Evolutionary conservation across 306 rosid species (phyloP).

Genomic region (Trifolium dubium): DNA sequence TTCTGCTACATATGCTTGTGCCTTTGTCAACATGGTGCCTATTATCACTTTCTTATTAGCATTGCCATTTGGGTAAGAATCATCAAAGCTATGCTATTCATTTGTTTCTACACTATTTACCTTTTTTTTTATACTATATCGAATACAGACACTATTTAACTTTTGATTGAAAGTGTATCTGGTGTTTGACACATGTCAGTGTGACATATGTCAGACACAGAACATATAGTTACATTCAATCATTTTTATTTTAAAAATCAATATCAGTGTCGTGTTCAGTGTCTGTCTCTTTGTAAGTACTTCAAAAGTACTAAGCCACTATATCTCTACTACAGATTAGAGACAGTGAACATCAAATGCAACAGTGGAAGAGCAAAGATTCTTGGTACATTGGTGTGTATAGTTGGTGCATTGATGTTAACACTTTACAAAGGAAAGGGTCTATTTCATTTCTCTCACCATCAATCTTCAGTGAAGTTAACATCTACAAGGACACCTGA

Average conservation of each 20-base stretch:
- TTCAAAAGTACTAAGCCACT: background rate
- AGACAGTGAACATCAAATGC: constrained; percentile 71
- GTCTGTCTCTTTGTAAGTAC: background rate
- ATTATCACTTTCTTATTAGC: constrained; percentile 78
- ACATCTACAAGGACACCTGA: constrained; percentile 40
- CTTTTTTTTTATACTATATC: background rate
- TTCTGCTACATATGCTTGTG: constrained; percentile 88
- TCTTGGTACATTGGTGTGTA: constrained; percentile 70
- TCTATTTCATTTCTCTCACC: constrained; percentile 47
- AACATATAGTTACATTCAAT: background rate
- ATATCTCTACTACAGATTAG: constrained; percentile 53
- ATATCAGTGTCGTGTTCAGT: background rate
- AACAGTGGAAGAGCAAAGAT: constrained; percentile 81
- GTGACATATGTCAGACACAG: background rate
- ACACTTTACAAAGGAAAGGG: constrained; percentile 73
- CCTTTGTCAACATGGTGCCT: constrained; percentile 85
- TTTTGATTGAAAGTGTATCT: background rate
- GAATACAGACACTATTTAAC: background rate
- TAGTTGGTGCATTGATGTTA: constrained; percentile 67
- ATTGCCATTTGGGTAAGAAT: constrained; percentile 76
- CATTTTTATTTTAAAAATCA: background rate
- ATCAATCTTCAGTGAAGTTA: constrained; percentile 29
- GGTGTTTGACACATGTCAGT: background rate
- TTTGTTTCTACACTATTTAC: background rate
- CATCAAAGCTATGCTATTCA: constrained; percentile 2